A percentile compares a stretch with the other conserved stretches of the same genome.
Evolutionary conservation across 805 yeast genomes (phyloP).

Genomic region (Cyberlindnera americana): DNA sequence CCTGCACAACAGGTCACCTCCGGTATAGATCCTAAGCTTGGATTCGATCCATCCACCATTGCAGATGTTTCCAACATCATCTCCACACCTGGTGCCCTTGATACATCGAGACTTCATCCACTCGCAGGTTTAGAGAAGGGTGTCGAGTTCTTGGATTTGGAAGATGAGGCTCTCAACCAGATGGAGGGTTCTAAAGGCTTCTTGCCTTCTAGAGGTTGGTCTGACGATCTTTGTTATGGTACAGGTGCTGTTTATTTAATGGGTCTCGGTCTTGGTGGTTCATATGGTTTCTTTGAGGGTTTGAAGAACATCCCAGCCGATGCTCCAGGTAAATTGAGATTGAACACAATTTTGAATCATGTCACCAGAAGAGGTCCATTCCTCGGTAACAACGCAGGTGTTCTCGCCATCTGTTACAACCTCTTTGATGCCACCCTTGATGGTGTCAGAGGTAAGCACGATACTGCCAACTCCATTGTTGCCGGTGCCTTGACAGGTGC

Average conservation of each 20-base stretch:
- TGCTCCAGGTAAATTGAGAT: conserved; percentile 74
- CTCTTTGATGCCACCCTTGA: conserved; percentile 78
- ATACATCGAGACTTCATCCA: conserved; percentile 78
- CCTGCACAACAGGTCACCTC: conserved; percentile 12
- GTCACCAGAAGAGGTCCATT: conserved; percentile 95
- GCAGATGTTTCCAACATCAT: conserved; percentile 61
- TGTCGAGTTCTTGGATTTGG: conserved; percentile 85
- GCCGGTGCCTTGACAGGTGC: conserved; percentile 96
- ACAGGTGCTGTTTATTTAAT: conserved; percentile 90
- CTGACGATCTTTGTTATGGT: conserved; percentile 96
- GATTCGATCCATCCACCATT: conserved; percentile 65
- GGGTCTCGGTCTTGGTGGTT: conserved; percentile 88
- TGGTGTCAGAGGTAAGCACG: conserved; percentile 82
- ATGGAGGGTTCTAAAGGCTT: conserved; percentile 87
- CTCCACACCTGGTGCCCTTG: conserved; percentile 58
- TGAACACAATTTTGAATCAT: conserved; percentile 87
- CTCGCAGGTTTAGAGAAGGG: conserved; percentile 89
- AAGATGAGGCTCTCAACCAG: conserved; percentile 71
- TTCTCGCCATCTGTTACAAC: conserved; percentile 85
- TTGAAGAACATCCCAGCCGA: conserved; percentile 68
- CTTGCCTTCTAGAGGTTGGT: conserved; percentile 96
- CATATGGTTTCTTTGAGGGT: conserved; percentile 86
- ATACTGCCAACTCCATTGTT: conserved; percentile 73
- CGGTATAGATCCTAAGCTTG: conserved; percentile 30
- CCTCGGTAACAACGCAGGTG: conserved; percentile 94